Conservation (phyloP, 2,329 filamentous ascomycete genomes). For the Epicoccum nigrum region DNA sequence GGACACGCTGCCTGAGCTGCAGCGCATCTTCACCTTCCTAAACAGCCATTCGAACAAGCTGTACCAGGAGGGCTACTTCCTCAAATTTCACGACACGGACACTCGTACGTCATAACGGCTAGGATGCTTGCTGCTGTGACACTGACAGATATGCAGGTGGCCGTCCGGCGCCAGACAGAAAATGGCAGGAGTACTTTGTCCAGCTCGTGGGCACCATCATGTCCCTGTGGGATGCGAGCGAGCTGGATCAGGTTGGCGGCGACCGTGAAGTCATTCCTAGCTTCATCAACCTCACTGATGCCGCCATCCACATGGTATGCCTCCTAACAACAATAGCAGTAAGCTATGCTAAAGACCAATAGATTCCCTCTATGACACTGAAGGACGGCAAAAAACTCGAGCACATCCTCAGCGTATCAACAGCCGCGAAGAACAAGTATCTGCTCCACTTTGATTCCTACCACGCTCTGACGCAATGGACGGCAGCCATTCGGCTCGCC, state of each 20-base stretch:
- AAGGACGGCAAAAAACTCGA: slow-evolving; percentile 84
- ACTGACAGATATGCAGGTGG: slow-evolving; percentile 67
- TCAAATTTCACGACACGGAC: slow-evolving; percentile 95
- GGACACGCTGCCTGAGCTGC: slow-evolving; percentile 89
- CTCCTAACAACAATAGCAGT: neutral
- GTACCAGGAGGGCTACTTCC: slow-evolving; percentile 96
- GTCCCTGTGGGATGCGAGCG: slow-evolving; percentile 93
- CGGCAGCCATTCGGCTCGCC: slow-evolving; percentile 86
- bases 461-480: slow-evolving; percentile 94
- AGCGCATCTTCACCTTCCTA: slow-evolving; percentile 90
- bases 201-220: slow-evolving; percentile 94
- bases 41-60: slow-evolving; percentile 96
- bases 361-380: slow-evolving; percentile 78
- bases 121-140: slow-evolving; percentile 14
- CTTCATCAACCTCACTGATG: slow-evolving; percentile 96
- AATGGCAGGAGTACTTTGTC: slow-evolving; percentile 96
- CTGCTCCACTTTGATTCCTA: slow-evolving; percentile 95
- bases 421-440: slow-evolving; percentile 93
- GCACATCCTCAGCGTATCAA: slow-evolving; percentile 95
- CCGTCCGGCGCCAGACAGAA: slow-evolving; percentile 80
- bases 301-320: slow-evolving; percentile 93
- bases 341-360: slow-evolving; percentile 22
- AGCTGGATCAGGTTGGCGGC: slow-evolving; percentile 84
- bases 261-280: slow-evolving; percentile 85
- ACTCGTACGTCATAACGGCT: slow-evolving; percentile 67